Conservation (phyloP, 345 rosid genomes). For the Rubroshorea leprosula region DNA sequence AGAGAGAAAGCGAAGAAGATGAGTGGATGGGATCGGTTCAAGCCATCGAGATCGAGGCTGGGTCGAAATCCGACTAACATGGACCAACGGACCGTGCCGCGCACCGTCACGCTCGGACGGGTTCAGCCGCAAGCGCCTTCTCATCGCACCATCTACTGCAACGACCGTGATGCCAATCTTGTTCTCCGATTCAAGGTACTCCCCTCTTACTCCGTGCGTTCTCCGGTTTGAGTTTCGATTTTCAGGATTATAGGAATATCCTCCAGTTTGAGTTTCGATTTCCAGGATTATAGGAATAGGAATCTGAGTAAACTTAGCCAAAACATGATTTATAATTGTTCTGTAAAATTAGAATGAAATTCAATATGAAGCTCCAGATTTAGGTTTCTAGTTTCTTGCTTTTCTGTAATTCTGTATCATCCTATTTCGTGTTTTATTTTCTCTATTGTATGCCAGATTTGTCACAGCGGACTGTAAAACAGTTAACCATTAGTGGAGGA, state of each 20-base stretch:
- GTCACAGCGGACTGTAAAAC: too few relatives aligned
- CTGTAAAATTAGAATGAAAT: too few relatives aligned
- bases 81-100: conserved; percentile 37
- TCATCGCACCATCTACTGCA: conserved; percentile 84
- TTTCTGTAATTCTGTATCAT: not conserved
- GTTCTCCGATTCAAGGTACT: conserved; percentile 75
- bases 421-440: not conserved
- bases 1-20: conserved; percentile 37
- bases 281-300: conserved; percentile 4
- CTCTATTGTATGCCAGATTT: too few relatives aligned
- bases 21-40: conserved; percentile 55
- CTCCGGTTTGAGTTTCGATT: not conserved
- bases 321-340: too few relatives aligned
- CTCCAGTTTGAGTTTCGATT: too few relatives aligned
- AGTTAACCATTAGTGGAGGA: too few relatives aligned
- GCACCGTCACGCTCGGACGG: conserved; percentile 83
- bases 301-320: conserved; percentile 1
- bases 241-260: not conserved
- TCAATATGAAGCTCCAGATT: not conserved
- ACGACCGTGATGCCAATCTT: conserved; percentile 88
- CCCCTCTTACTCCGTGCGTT: not conserved
- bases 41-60: conserved; percentile 45
- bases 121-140: conserved; percentile 98
- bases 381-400: not conserved
- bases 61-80: conserved; percentile 30